Base-by-base conservation (phyloP, 2,329 filamentous ascomycete species). In the Fusarium paranaense region DNA sequence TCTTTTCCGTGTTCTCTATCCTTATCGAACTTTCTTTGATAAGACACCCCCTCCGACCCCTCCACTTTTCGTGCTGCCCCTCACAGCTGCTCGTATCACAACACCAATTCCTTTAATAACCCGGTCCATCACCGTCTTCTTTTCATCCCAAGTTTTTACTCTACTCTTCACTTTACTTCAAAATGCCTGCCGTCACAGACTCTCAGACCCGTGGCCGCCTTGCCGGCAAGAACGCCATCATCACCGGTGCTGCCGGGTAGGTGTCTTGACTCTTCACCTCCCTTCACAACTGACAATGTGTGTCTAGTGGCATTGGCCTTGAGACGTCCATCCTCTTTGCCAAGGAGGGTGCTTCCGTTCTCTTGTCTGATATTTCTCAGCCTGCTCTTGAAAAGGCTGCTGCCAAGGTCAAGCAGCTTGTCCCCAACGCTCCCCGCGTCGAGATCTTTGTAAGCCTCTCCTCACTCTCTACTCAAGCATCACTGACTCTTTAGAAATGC, bases 321-420 rank as follows among this genome's bases (percentile, higher is more conserved):
- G 95, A 98, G 86, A 98, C 95, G 3, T 90, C 90, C 65, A 95
- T 98, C 76, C 93, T 98, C 68, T 97, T 98, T 80, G 93, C 92
- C 69, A 93, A 93, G 74, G 95, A 98, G 86, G 95, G 95, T 71
- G 95, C 95, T 80, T 93, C 90, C 71, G 91, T 98, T 66, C 86
- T 98, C 75, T 91, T 98, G 90, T 90, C 93, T 70, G 95, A 98
- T 80, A 94, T 97, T 77, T 96, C 94, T 6, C 89, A 87, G 52
- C 90, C 92, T 6, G 94, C 94, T 2, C 90, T 98, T 42, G 92
- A 93, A 68, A 94, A 91, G 81, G 95, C 94, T 33, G 82, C 92
- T 42, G 89, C 89, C 69, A 97, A 95, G 83, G 89, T 97, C 45
- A 90, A 93, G 80, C 88, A 94, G 81, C 86, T 95, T 18, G 90